A percentile compares a stretch with the other conserved stretches of the same genome.
phyloP scores from a whole-genome alignment of 2,329 filamentous ascomycete genomes.

The Thielaviopsis populi region DNA sequence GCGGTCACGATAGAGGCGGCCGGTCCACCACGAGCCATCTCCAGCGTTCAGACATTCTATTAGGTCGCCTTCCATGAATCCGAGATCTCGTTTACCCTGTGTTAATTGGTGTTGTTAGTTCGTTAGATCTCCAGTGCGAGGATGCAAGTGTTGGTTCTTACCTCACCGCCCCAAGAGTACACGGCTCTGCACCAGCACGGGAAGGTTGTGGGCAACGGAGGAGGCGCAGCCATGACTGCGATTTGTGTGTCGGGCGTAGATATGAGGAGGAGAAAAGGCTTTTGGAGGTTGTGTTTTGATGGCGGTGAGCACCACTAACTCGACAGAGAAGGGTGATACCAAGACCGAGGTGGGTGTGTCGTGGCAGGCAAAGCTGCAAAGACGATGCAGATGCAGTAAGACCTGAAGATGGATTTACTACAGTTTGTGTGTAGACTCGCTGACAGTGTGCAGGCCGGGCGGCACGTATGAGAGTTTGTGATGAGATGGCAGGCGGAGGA shows the following conservation, averaged over 20 bases:
- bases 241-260: not conserved
- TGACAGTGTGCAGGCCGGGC: not conserved
- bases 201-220: conserved; percentile 58
- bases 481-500: not conserved
- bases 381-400: conserved; percentile 2
- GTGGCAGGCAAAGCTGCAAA: not conserved
- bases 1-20: conserved; percentile 74
- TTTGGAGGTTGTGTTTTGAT: not conserved
- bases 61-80: conserved; percentile 92
- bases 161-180: conserved; percentile 88
- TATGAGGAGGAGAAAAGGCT: not conserved
- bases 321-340: conserved; percentile 2
- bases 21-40: conserved; percentile 98
- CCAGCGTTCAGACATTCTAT: conserved; percentile 98
- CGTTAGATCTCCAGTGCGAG: not conserved
- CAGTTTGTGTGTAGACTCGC: not conserved
- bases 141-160: conserved; percentile 22
- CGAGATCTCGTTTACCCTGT: conserved; percentile 78
- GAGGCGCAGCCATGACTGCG: conserved; percentile 38
- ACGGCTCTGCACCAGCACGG: conserved; percentile 85
- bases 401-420: not conserved
- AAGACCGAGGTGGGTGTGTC: not conserved
- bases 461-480: not conserved
- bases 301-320: not conserved
- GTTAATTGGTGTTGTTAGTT: conserved; percentile 5